Conservation (phyloP, 2,329 filamentous ascomycete genomes). For the Tolypocladium nubicola region DNA sequence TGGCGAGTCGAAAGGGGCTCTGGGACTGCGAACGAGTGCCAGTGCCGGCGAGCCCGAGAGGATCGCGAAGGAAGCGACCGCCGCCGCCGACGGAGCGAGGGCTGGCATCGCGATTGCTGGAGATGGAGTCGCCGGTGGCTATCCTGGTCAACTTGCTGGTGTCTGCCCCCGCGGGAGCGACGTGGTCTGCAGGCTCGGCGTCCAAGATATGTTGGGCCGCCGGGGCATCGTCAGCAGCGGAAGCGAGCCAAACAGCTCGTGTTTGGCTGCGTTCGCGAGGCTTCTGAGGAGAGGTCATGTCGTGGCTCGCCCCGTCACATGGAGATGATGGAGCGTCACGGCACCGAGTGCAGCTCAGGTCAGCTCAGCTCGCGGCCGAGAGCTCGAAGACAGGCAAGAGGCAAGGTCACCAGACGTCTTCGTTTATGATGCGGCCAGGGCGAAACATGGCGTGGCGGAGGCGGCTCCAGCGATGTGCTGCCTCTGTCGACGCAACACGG, state of each 20-base stretch:
- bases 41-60: conserved; percentile 8
- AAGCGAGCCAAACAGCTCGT: conserved; percentile 14
- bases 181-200: background rate
- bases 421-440: background rate
- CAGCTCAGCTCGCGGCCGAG: background rate
- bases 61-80: conserved; percentile 23
- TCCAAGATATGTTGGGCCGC: background rate
- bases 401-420: background rate
- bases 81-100: conserved; percentile 14
- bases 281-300: conserved; percentile 21
- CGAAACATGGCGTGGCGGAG: conserved; percentile 2
- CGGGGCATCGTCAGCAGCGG: conserved; percentile 11
- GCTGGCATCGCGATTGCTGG: conserved; percentile 11
- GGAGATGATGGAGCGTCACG: conserved; percentile 8
- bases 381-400: conserved; percentile 1
- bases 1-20: conserved; percentile 27
- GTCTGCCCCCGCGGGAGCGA: background rate
- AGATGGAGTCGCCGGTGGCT: background rate
- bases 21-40: conserved; percentile 23
- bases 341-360: background rate
- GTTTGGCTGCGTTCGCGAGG: conserved; percentile 16
- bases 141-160: conserved; percentile 3
- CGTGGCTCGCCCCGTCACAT: conserved; percentile 14
- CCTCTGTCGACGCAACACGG: background rate
- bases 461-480: background rate